A percentile compares a stretch with the other conserved stretches of the same genome.
phyloP scores from a whole-genome alignment of 2,329 filamentous ascomycete species.

The Fusarium sp. region DNA sequence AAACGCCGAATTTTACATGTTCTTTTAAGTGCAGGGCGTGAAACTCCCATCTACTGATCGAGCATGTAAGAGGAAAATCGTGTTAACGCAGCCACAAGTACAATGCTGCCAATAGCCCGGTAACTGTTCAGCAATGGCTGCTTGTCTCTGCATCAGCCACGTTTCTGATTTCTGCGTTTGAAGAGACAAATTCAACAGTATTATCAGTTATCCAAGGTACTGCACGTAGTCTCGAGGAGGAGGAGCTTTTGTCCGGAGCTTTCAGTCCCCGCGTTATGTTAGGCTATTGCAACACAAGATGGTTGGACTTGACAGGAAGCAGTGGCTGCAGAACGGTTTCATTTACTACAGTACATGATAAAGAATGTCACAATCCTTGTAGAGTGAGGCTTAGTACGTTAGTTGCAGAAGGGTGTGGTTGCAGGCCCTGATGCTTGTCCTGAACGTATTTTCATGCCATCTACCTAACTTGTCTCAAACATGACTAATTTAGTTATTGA shows the following conservation, averaged over 20 bases:
- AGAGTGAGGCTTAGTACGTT: not conserved
- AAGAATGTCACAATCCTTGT: no score
- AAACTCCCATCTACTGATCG: no score
- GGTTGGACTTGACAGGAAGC: not conserved
- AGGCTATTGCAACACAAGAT: conserved; percentile 4
- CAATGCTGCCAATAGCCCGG: not conserved
- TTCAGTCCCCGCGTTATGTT: not conserved
- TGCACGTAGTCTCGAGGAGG: not conserved
- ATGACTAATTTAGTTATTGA: no score
- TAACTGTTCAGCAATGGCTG: not conserved
- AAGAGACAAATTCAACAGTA: conserved; percentile 11
- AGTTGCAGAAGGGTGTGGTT: not conserved
- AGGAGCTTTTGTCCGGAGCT: conserved; percentile 2
- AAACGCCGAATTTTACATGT: no score
- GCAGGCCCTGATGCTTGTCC: not conserved
- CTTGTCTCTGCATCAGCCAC: not conserved
- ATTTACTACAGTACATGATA: not conserved
- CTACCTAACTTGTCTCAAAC: not conserved
- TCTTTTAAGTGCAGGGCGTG: no score
- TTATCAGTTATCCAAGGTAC: conserved; percentile 10
- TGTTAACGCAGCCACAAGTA: conserved; percentile 1
- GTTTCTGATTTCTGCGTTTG: not conserved
- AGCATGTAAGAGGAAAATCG: not conserved
- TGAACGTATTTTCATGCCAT: not conserved
- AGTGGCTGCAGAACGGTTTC: conserved; percentile 9